Base-by-base conservation (phyloP, 139 green algal genomes). In the Volvox reticuliferus region DNA sequence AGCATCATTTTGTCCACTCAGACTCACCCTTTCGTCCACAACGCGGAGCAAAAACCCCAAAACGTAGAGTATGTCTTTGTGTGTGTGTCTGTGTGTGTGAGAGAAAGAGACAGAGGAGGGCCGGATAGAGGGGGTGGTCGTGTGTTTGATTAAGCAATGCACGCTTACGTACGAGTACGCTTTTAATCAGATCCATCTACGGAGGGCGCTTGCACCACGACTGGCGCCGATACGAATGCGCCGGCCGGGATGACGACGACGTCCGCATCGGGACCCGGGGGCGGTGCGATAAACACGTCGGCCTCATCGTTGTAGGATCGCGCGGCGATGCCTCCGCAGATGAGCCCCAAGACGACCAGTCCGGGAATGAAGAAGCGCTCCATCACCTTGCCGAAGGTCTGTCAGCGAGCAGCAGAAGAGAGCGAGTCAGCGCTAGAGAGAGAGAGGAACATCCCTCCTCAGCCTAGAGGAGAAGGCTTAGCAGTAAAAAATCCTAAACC, bases 291-390 rank as follows among this genome's bases (percentile, higher is more conserved):
- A 68, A 89, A 89, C 21, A 89, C 85, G 44, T 89, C 85, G 36
- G 89, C 89, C 13, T 89, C 82, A 14, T 89, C 81, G 69, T 92
- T 92, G 89, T 92, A 92, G 33, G 50, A 75, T 17, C 62, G 50
- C 12, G 89, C 89, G 2, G 89, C 93, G 28, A 95, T 92, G 67
- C 93, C 89, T 28, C 93, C 93, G 44, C 86, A 92, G 24, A 94
- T 44, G 24, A 95, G 22, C 28, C 93, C 93, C 44, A 95, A 86
- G 32, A 89, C 93, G 22, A 95, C 50, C 44, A 95, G 85, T 0
- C 68, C 89, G 24, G 93, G 93, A 32, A 95, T 24, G 78, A 95
- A 95, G 83, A 91, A 94, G 44, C 89, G 91, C 81, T 95, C 93
- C 9, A 93, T 35, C 3, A 86, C 82, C 75, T 92, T 92, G 79